Conservation (phyloP, 2,329 filamentous ascomycete genomes). For the Curvularia spicifera region DNA sequence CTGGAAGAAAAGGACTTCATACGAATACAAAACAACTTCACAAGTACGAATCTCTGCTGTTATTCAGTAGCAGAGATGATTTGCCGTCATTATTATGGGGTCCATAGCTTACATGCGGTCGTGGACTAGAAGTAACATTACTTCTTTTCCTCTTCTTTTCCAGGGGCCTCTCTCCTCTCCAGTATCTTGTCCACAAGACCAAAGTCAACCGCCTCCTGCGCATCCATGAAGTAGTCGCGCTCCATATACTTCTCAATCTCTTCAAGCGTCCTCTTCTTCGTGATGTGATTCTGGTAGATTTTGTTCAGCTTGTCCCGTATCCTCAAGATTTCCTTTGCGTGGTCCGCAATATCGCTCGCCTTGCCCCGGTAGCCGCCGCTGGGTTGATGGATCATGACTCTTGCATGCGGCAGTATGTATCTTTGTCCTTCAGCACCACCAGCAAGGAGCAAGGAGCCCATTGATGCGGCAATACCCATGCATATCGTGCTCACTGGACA, state of each 20-base stretch:
- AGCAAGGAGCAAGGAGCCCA: constrained; percentile 88
- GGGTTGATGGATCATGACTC: constrained; percentile 97
- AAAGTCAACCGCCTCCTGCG: constrained; percentile 84
- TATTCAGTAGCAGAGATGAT: neutral
- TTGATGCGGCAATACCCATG: constrained; percentile 90
- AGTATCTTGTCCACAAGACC: constrained; percentile 93
- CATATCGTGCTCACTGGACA: constrained; percentile 94
- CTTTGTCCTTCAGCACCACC: constrained; percentile 85
- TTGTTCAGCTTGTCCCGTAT: constrained; percentile 84
- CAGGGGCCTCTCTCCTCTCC: constrained; percentile 62
- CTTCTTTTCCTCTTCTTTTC: constrained; percentile 44
- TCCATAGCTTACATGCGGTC: neutral
- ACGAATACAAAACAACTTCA: neutral
- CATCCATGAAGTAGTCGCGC: constrained; percentile 91
- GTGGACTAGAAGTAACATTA: neutral
- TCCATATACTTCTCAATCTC: constrained; percentile 97
- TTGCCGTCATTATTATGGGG: neutral
- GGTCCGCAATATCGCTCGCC: constrained; percentile 87
- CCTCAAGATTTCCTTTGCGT: constrained; percentile 93
- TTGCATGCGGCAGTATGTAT: constrained; percentile 88
- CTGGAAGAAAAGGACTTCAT: neutral
- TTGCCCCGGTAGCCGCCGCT: constrained; percentile 74
- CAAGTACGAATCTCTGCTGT: neutral
- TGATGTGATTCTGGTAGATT: constrained; percentile 88
- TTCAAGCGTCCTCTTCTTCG: constrained; percentile 74